Evolutionary conservation across 768 basidiomycete genomes (phyloP), one percentile per base, ranked within the genome.

Genomic region (Boletus subcaerulescens): DNA sequence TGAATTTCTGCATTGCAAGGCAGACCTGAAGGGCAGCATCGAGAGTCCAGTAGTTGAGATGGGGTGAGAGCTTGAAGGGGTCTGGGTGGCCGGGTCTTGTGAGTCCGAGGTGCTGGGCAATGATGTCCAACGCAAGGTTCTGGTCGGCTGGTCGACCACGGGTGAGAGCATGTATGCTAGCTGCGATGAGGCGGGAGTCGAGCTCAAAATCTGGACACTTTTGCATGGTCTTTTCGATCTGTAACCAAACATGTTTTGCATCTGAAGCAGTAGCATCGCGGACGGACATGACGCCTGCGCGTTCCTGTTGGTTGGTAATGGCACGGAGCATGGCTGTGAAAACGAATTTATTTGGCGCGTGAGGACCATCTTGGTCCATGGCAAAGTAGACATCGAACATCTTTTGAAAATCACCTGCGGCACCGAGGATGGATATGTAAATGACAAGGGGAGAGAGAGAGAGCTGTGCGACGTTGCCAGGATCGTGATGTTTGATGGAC

Each of bases 341-440:
- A 22, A 88, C 73, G 58, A 77, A 76, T 48, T 76, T 75, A 59
- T 85, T 75, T 5, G 90, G 82, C 0, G 82, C 75, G n/a, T 84
- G 64, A 4, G 79, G 80, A 9, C 88, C 89, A 4, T 81, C 77
- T n/a, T 76, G 63, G 51, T 85, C 83, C 66, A 93, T 70, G 14
- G 76, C 76, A 58, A 88, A 81, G 71, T 84, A 92, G 46, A 92
- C 81, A 56, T 91, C 88, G 59, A 90, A 89, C 15, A 91, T 78
- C 53, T 80, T 80, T 58, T 89, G 83, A 54, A 85, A 80, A 11
- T 78, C 70, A 14, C 80, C 78, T 8, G 81, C 78, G 35, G 77
- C 76, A 48, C 82, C 86, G 8, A 93, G 80, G 38, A 91, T 77
- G 50, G 77, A 80, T 44, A 93, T 79, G 65, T 91, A 93, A 42